Conservation (phyloP, 805 yeast genomes). For the Zygoascus biomembranicola region DNA sequence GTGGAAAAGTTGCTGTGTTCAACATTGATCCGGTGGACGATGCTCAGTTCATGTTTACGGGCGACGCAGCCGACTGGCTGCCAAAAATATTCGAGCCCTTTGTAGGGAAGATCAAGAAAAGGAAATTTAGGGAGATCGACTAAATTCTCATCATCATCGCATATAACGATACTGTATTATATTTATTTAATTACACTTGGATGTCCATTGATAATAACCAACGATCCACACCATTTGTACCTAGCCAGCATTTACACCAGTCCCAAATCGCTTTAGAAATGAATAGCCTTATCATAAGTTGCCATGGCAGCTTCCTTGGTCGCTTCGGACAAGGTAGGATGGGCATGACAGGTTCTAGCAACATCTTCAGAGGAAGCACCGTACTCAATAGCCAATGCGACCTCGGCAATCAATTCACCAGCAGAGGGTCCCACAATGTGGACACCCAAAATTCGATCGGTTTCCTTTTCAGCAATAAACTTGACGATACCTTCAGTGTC, state of each 20-base stretch:
- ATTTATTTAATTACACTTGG: neutral
- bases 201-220: neutral
- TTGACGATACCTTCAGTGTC: conserved; percentile 98
- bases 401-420: conserved; percentile 99
- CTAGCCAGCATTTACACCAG: too few species aligned
- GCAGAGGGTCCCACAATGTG: conserved; percentile 98
- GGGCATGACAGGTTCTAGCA: conserved; percentile 97
- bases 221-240: too few species aligned
- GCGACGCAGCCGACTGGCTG: conserved; percentile 68
- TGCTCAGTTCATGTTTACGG: conserved; percentile 62
- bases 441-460: conserved; percentile 91
- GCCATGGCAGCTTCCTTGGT: conserved; percentile 97
- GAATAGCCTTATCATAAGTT: conserved; percentile 84
- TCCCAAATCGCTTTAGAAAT: conserved; percentile 41
- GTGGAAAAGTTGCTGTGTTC: conserved; percentile 79
- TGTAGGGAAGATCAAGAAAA: conserved; percentile 17
- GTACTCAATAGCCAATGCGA: conserved; percentile 93
- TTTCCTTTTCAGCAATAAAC: conserved; percentile 91
- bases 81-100: conserved; percentile 55
- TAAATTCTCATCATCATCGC: neutral
- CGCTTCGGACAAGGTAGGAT: conserved; percentile 96
- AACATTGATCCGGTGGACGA: conserved; percentile 55
- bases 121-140: neutral
- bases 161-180: neutral
- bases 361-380: conserved; percentile 98